These are phyloP conservation scores for Hibiscus trionum DNA, from an alignment of 345 rosid species.

Conservation along the genomic window DNA sequence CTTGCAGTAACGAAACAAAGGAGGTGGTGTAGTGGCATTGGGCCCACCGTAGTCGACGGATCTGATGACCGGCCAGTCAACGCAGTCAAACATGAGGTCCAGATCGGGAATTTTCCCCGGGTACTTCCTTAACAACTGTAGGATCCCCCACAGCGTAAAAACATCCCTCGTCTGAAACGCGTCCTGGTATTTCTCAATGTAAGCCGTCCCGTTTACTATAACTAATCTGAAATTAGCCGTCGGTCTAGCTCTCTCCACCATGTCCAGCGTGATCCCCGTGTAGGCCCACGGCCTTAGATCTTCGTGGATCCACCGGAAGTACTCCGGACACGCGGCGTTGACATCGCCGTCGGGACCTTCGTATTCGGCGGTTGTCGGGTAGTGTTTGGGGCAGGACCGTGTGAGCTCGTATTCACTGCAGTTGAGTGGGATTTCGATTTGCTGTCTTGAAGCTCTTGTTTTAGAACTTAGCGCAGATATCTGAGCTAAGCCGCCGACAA, in stretches of 20 bases:
- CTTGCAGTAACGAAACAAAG: constrained; percentile 71
- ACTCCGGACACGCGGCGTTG: constrained; percentile 48
- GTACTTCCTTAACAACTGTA: constrained; percentile 66
- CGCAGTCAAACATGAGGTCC: constrained; percentile 82
- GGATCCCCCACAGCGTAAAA: constrained; percentile 77
- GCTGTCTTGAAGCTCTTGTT: background rate
- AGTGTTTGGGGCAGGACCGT: constrained; percentile 32
- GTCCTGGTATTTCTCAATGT: constrained; percentile 38
- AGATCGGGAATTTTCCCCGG: constrained; percentile 76
- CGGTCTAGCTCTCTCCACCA: constrained; percentile 39
- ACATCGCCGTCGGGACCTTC: constrained; percentile 17
- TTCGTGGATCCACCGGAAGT: constrained; percentile 94
- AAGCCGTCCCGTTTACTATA: constrained; percentile 44
- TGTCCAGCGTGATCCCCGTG: constrained; percentile 63
- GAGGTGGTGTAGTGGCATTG: constrained; percentile 43
- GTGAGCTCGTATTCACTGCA: constrained; percentile 31
- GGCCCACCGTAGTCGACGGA: constrained; percentile 25
- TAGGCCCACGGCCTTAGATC: constrained; percentile 79
- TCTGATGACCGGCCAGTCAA: constrained; percentile 59
- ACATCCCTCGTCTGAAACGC: constrained; percentile 73
- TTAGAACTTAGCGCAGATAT: background rate
- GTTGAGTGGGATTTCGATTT: constrained; percentile 35
- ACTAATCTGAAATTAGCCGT: constrained; percentile 60
- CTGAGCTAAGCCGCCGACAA: constrained; percentile 4
- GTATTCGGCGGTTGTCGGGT: constrained; percentile 20